phyloP scores from a whole-genome alignment of 176 grass and related monocot species.

The Aegilops speltoides region DNA sequence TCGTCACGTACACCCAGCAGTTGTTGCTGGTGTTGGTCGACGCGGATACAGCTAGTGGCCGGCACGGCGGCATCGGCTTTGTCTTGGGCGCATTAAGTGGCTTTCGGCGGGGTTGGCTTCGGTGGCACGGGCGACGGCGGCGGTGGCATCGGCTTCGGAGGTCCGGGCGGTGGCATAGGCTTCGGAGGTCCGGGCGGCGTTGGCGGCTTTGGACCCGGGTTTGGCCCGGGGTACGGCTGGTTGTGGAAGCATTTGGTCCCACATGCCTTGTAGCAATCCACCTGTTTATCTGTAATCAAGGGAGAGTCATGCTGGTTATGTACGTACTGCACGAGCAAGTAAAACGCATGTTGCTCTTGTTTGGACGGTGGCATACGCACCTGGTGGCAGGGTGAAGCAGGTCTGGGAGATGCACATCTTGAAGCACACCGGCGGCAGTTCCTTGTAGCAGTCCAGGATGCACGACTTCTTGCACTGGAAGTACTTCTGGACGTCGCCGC shows the following conservation, averaged over 20 bases:
- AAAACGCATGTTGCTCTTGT: not conserved
- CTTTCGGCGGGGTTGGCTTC: not conserved
- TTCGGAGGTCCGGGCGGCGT: not conserved
- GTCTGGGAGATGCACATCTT: conserved; percentile 28
- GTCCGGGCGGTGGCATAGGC: not conserved
- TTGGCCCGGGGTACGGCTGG: not conserved
- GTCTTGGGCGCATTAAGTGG: not conserved
- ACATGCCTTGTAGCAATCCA: conserved; percentile 25
- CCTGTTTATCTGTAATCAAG: conserved; percentile 24
- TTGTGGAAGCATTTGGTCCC: conserved; percentile 21
- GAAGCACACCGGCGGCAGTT: conserved; percentile 37
- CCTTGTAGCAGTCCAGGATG: conserved; percentile 39
- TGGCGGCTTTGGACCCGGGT: not conserved
- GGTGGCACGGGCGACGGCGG: not conserved
- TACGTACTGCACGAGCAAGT: not conserved
- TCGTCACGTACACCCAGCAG: not conserved
- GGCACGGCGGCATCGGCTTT: not conserved
- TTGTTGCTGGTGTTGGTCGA: not conserved
- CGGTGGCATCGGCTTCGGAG: not conserved
- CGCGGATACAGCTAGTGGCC: not conserved
- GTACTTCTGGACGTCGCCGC: not conserved
- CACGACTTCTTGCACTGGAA: conserved; percentile 38
- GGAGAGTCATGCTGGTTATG: not conserved
- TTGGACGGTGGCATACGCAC: not conserved
- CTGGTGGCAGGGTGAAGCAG: conserved; percentile 26